phyloP scores from a whole-genome alignment of 1,284 basidiomycete genomes.

The Leccinum subrobustum region DNA sequence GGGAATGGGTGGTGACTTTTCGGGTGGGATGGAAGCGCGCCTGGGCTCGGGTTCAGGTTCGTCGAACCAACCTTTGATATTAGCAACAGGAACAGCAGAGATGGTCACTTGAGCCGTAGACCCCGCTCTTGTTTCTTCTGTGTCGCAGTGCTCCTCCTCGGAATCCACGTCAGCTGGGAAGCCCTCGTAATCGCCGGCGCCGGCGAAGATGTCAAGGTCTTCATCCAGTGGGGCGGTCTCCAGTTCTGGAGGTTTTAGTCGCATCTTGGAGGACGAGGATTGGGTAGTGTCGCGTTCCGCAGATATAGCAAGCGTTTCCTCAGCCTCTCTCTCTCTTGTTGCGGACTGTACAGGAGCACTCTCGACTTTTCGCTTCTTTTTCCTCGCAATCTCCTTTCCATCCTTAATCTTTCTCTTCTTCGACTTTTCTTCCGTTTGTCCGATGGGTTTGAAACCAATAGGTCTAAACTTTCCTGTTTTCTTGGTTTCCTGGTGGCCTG shows the following conservation, averaged over 20 bases:
- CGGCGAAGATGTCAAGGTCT: slow-evolving; percentile 82
- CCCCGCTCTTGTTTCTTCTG: not conserved
- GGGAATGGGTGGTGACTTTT: slow-evolving; percentile 16
- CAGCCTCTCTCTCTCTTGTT: slow-evolving; percentile 33
- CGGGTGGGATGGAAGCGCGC: slow-evolving; percentile 9
- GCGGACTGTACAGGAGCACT: slow-evolving; percentile 15
- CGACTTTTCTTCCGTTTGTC: slow-evolving; percentile 44
- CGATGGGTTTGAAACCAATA: slow-evolving; percentile 67
- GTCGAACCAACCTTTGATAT: slow-evolving; percentile 24
- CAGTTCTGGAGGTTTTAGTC: slow-evolving; percentile 9
- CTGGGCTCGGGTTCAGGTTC: slow-evolving; percentile 17
- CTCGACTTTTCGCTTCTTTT: slow-evolving; percentile 48
- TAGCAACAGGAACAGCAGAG: not conserved
- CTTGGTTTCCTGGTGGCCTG: slow-evolving; percentile 51
- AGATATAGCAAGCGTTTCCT: not conserved
- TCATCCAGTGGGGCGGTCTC: slow-evolving; percentile 36
- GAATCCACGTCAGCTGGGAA: slow-evolving; percentile 57
- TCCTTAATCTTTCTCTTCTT: slow-evolving; percentile 56
- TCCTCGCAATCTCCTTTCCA: slow-evolving; percentile 40
- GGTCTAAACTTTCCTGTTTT: slow-evolving; percentile 74
- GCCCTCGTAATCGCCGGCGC: slow-evolving; percentile 80
- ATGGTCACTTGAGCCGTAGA: not conserved
- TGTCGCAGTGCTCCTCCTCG: slow-evolving; percentile 26
- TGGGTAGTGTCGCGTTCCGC: not conserved
- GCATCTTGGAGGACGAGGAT: slow-evolving; percentile 4